Base-by-base conservation (phyloP, 768 basidiomycete genomes). In the Leccinum olivaceopallidum region DNA sequence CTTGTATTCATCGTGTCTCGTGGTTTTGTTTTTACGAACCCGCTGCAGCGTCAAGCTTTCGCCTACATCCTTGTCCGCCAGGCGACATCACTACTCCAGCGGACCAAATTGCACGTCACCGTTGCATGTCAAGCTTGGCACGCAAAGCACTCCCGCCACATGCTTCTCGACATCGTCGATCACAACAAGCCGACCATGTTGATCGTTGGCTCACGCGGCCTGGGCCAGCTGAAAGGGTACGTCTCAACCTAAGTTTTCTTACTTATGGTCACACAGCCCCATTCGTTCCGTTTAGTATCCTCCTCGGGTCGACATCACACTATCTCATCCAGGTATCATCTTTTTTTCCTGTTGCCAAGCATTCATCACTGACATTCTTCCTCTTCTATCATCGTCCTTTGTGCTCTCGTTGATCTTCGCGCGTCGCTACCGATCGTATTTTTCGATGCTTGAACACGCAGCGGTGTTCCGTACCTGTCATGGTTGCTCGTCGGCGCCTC, bases 61-160 rank as follows among this genome's bases (percentile, higher is more conserved):
- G 89, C 94, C 0, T 92, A 94, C 63, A 89, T 95, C 59, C 88
- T 98, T 37, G 83, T 89, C 55, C 88, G 95, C 32, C 95, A 97
- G 76, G 93, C 88, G 4, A 95, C 91, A 1, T 83, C 89, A 13
- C 81, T 98, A 16, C 81, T 99, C 39, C 94, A 97, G 74, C 88
- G 97, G 24, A 99, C 97, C 0, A 84, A 82, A 60, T 78, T 98
- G 58, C 87, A 98, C 62, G 91, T 97, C 30, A 87, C 85, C 0
- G 85, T 98, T 42, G 81, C 86, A 4, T 98, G 96, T 73, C 95
- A 98, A 76, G 95, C 95, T 30, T 91, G 95, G 85, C 95, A 98
- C 65, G 94, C 95, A n/a, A 97, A 96, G 79, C 95, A 95, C 70
- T 81, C 89, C 2, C 78, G 93, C 24, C 93, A 95, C 69, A 95